Evolutionary conservation across 1,139 yeast genomes (phyloP), one percentile per base, ranked within the genome.

Genomic region (Nakaseomyces uthaithaninus): DNA sequence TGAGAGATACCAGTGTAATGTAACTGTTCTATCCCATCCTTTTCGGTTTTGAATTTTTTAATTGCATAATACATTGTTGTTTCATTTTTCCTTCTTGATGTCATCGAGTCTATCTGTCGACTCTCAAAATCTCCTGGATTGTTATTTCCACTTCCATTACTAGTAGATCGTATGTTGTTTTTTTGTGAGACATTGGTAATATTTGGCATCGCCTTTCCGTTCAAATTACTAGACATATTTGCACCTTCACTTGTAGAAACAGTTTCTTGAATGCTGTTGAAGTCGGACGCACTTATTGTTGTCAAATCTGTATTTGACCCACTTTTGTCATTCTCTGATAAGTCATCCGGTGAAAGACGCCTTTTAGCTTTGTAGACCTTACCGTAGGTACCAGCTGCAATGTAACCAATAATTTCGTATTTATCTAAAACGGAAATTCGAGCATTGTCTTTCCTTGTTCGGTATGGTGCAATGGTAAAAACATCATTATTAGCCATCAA

Each of bases 371-470:
- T 91, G 66, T 87, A 93, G 22, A 91, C 99, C 49, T 93, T 79
- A 42, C 99, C 99, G 61, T 91, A 91, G 0, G 99, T 91, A 28
- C 99, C 99, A 1, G 98, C 95, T 0, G 98, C 98, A 46, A 91
- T 93, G 62, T 91, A 91, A 0, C 99, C 99, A 24, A 86, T 66
- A 46, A 93, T 82, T 47, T 82, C 89, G 61, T 89, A 91, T 50
- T 81, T 81, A 36, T 82, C 79, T 22, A 86, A 65, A 2, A 91
- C 95, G 4, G 85, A 77, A 33, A 75, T 72, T 42, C 94, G 65
- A 3, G 75, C 66, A 26, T 72, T 62, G 57, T 86, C 95, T 55
- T 81, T 81, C 33, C 96, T 72, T 42, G 73, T 74, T 45, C 77
- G 72, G 57, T 80, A 83, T 0, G 91, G 89, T 0, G 78, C 84